Evolutionary conservation across 2,329 filamentous ascomycete genomes (phyloP).

Genomic region (Aspergillus versicolor): DNA sequence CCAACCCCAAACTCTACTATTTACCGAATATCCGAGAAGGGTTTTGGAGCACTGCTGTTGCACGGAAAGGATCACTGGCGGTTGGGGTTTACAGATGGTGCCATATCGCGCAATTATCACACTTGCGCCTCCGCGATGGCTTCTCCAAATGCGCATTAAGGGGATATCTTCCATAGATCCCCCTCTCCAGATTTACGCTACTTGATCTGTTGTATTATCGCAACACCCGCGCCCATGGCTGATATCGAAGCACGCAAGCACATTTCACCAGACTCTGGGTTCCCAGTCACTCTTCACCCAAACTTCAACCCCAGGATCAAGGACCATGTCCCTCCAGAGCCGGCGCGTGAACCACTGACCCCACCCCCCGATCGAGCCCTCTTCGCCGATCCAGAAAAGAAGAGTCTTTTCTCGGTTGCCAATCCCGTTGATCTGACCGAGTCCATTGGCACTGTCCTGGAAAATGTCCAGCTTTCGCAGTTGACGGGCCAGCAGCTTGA

Average conservation of each 20-base stretch:
- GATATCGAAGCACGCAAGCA: conserved; percentile 49
- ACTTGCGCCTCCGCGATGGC: neutral
- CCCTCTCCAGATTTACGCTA: too few species aligned
- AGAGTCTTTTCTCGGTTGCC: conserved; percentile 33
- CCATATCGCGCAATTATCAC: too few species aligned
- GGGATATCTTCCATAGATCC: too few species aligned
- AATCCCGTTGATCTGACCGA: conserved; percentile 34
- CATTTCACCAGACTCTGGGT: conserved; percentile 51
- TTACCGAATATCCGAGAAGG: too few species aligned
- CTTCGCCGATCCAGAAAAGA: conserved; percentile 43
- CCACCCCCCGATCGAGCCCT: conserved; percentile 30
- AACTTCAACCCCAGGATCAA: conserved; percentile 50
- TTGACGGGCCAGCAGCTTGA: conserved; percentile 49
- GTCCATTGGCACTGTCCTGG: conserved; percentile 40
- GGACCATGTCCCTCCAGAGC: conserved; percentile 42
- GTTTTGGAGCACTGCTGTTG: too few species aligned
- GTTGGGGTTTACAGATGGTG: too few species aligned
- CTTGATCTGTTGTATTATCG: too few species aligned
- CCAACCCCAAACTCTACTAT: too few species aligned
- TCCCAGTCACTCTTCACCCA: conserved; percentile 48
- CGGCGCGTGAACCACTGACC: conserved; percentile 29
- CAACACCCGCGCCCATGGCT: conserved; percentile 19
- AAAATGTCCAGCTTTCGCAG: conserved; percentile 46
- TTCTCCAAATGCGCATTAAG: too few species aligned
- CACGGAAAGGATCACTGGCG: too few species aligned